Percentiles rank a stretch among this genome's conserved stretches.
phyloP scores from a whole-genome alignment of 106 monocot species.

The Posidonia australis region DNA sequence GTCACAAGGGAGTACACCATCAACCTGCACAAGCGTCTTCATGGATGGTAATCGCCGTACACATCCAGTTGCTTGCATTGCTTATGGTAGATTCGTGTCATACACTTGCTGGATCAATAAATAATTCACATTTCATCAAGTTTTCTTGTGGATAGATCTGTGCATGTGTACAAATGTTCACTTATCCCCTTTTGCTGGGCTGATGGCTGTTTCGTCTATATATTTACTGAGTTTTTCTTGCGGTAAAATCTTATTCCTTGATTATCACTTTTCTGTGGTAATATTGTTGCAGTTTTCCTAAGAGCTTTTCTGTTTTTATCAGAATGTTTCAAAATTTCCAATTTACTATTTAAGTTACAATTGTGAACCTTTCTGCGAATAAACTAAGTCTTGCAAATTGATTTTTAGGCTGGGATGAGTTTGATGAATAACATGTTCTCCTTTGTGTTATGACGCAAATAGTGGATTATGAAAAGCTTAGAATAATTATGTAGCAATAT shows the following conservation, averaged over 20 bases:
- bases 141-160: too few relatives aligned
- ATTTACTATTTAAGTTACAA: too few relatives aligned
- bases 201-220: not conserved
- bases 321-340: not conserved
- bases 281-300: not conserved
- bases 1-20: conserved; percentile 28
- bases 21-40: conserved; percentile 24
- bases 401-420: too few relatives aligned
- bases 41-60: conserved; percentile 15
- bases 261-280: not conserved
- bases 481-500: not conserved
- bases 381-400: not conserved
- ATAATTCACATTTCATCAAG: too few relatives aligned
- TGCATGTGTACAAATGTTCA: too few relatives aligned
- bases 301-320: not conserved
- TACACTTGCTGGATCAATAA: not conserved
- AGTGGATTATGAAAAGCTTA: not conserved
- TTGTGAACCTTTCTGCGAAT: not conserved
- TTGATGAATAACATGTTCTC: too few relatives aligned
- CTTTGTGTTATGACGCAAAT: too few relatives aligned
- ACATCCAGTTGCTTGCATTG: not conserved
- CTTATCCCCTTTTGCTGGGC: too few relatives aligned
- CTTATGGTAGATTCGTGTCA: not conserved
- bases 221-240: not conserved
- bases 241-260: not conserved